These are phyloP conservation scores for Ganoderma resinaceum DNA, from an alignment of 1,284 basidiomycete species.

Conservation along the genomic window DNA sequence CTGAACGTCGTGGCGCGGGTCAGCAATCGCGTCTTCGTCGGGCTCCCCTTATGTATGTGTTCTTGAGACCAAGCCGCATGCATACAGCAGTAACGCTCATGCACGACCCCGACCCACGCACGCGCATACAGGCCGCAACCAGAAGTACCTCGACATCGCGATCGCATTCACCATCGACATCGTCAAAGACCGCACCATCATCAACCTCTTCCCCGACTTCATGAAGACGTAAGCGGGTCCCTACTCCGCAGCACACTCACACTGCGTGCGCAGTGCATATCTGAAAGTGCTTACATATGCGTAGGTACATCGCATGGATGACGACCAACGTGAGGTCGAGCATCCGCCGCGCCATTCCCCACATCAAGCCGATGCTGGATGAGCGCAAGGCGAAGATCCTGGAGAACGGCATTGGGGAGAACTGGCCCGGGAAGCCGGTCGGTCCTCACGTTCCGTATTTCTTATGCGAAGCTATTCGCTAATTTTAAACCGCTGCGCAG, in stretches of 20 bases:
- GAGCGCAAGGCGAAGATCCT: conserved; percentile 27
- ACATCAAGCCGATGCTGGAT: conserved; percentile 29
- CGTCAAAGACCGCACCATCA: conserved; percentile 10
- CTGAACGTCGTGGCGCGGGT: conserved; percentile 50
- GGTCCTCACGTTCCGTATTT: background rate
- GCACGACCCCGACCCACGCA: background rate
- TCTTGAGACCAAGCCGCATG: background rate
- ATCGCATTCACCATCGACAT: conserved; percentile 24
- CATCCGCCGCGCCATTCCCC: conserved; percentile 7
- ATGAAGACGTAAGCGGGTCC: conserved; percentile 7
- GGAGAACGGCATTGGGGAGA: conserved; percentile 22
- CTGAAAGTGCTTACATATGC: background rate
- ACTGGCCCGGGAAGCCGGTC: conserved; percentile 15
- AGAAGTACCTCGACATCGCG: conserved; percentile 24
- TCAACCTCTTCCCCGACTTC: conserved; percentile 20
- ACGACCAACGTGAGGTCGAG: conserved; percentile 4
- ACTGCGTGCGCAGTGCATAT: background rate
- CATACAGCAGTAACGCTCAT: background rate
- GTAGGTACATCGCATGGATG: background rate
- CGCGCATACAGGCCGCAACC: conserved; percentile 21
- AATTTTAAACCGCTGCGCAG: conserved; percentile 29
- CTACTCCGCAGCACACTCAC: background rate
- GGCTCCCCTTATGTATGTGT: conserved; percentile 45
- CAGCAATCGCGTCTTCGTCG: conserved; percentile 55
- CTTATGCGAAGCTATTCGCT: background rate